Evolutionary conservation across 2,329 filamentous ascomycete species (phyloP).

Genomic region (Alternaria dauci): DNA sequence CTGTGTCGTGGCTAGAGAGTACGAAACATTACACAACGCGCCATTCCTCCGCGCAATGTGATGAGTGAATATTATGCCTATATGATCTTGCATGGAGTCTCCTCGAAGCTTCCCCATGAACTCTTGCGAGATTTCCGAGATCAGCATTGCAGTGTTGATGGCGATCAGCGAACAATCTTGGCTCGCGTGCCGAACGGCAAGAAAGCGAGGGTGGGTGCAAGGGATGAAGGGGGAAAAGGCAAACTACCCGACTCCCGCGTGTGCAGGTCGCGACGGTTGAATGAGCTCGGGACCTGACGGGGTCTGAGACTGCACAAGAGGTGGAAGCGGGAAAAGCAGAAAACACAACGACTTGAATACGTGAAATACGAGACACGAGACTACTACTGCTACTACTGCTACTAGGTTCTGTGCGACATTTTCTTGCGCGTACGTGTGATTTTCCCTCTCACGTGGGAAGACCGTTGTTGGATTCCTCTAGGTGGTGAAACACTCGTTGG

Average conservation of each 20-base stretch:
- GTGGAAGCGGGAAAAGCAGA: neutral
- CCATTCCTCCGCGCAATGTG: neutral
- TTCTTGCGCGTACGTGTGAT: conserved; percentile 1
- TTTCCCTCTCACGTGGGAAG: neutral
- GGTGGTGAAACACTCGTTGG: conserved; percentile 11
- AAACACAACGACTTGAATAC: neutral
- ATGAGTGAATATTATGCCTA: neutral
- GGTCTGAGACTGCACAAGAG: conserved; percentile 8
- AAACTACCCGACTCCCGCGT: conserved; percentile 22
- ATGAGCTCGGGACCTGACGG: conserved; percentile 7
- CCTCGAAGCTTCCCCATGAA: neutral
- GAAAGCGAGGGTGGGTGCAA: neutral
- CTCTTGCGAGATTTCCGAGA: neutral
- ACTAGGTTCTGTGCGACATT: conserved; percentile 8
- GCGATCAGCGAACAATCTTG: conserved; percentile 6
- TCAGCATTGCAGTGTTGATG: neutral
- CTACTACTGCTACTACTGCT: neutral
- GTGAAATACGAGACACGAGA: neutral
- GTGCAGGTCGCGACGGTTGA: conserved; percentile 3
- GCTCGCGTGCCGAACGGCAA: conserved; percentile 9
- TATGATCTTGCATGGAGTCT: neutral
- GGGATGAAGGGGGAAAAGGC: neutral
- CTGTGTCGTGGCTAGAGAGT: neutral
- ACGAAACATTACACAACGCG: neutral
- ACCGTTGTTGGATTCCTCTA: neutral